Percentiles rank a stretch among this genome's conserved stretches.
Evolutionary conservation across 805 yeast species (phyloP).

Genomic region (Kodamaea restingae): DNA sequence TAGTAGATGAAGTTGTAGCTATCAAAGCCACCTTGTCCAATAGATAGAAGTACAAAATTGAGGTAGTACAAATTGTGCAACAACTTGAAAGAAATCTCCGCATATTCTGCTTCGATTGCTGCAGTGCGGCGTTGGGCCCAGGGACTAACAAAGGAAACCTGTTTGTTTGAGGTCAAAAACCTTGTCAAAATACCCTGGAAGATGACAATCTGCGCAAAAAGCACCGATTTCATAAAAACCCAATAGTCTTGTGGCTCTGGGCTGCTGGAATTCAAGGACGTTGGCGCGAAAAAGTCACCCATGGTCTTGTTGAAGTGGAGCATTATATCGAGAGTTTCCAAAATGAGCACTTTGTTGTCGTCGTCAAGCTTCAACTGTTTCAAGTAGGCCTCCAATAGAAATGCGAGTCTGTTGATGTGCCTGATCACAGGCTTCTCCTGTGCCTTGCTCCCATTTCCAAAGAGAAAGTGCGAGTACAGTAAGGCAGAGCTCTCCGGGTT

Average conservation of each 20-base stretch:
- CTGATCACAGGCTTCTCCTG: constrained; percentile 38
- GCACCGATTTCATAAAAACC: constrained; percentile 36
- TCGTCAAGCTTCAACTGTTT: constrained; percentile 13
- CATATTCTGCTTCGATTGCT: constrained; percentile 23
- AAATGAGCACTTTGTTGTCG: constrained; percentile 17
- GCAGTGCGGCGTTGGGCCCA: constrained; percentile 9
- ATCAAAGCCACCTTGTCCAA: constrained; percentile 65
- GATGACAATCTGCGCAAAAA: constrained; percentile 48
- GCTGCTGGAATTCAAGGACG: constrained; percentile 13
- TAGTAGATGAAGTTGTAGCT: constrained; percentile 58
- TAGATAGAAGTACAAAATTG: constrained; percentile 46
- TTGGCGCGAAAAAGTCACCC: constrained; percentile 8
- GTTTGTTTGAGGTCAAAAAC: constrained; percentile 23
- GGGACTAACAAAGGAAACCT: constrained; percentile 11
- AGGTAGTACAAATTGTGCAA: constrained; percentile 41
- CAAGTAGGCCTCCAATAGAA: constrained; percentile 38
- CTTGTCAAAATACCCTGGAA: constrained; percentile 47
- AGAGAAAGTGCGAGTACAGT: constrained; percentile 17
- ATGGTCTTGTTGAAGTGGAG: constrained; percentile 26
- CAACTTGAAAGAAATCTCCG: constrained; percentile 25
- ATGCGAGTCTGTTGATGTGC: constrained; percentile 47
- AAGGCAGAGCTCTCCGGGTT: constrained; percentile 10
- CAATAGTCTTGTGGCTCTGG: constrained; percentile 25
- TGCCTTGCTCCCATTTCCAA: constrained; percentile 12
- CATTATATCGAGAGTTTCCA: constrained; percentile 19